These are phyloP conservation scores for Cutaneotrichosporon sp. DNA, from an alignment of 1,284 basidiomycete genomes.

Conservation along the genomic window DNA sequence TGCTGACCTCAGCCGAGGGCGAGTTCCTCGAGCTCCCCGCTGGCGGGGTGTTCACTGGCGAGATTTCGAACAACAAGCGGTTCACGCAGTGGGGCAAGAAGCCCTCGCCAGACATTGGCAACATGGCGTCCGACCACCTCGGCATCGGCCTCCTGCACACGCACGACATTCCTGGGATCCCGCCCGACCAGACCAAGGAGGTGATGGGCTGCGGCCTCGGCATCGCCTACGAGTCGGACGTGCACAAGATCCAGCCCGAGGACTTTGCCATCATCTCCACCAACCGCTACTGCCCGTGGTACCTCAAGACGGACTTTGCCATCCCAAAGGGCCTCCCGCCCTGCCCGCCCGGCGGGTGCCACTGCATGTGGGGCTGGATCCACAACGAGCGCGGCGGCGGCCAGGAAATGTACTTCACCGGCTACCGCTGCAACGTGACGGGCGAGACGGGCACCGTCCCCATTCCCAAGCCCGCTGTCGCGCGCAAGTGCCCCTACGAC, in stretches of 20 bases:
- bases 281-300: slow-evolving; percentile 72
- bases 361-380: slow-evolving; percentile 73
- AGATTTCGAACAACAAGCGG: slow-evolving; percentile 44
- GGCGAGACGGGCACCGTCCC: slow-evolving; percentile 40
- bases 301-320: slow-evolving; percentile 63
- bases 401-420: slow-evolving; percentile 62
- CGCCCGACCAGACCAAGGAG: slow-evolving; percentile 5
- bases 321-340: slow-evolving; percentile 66
- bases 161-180: background rate
- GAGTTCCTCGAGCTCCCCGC: slow-evolving; percentile 13
- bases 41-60: slow-evolving; percentile 34
- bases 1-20: slow-evolving; percentile 12
- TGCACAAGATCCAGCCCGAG: slow-evolving; percentile 60
- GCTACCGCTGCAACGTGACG: slow-evolving; percentile 70
- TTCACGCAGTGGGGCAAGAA: slow-evolving; percentile 27
- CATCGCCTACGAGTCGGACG: slow-evolving; percentile 68
- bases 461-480: slow-evolving; percentile 55
- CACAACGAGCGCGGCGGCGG: slow-evolving; percentile 22
- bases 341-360: slow-evolving; percentile 68
- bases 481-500: slow-evolving; percentile 40
- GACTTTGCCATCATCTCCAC: slow-evolving; percentile 71
- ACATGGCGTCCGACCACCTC: background rate
- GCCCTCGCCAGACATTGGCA: background rate
- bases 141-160: background rate
- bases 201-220: slow-evolving; percentile 51